Conservation (phyloP, 2,329 filamentous ascomycete species). For the Biscogniauxia sp. region DNA sequence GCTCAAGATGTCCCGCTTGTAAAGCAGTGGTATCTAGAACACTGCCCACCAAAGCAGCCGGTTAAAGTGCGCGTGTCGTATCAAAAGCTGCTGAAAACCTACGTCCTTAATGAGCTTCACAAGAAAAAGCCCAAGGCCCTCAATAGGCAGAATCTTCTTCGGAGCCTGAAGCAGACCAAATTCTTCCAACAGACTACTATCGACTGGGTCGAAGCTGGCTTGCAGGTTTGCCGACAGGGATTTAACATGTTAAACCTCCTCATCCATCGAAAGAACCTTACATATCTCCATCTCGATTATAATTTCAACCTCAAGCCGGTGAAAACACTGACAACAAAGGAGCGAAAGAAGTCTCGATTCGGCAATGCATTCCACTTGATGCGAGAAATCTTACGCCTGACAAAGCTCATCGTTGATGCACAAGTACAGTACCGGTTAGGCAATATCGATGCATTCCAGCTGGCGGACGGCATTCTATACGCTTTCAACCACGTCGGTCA, state of each 20-base stretch:
- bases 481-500: conserved; percentile 99
- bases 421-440: conserved; percentile 97
- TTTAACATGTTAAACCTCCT: conserved; percentile 99
- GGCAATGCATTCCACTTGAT: conserved; percentile 99
- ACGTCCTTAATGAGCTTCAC: conserved; percentile 93
- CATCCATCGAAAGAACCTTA: conserved; percentile 97
- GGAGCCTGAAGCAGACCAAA: conserved; percentile 90
- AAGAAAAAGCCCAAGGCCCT: conserved; percentile 94
- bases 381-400: conserved; percentile 93
- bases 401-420: conserved; percentile 96
- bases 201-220: conserved; percentile 97
- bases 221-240: conserved; percentile 96
- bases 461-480: conserved; percentile 97
- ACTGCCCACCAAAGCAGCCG: conserved; percentile 81
- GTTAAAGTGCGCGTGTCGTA: conserved; percentile 98
- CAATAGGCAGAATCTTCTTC: conserved; percentile 88
- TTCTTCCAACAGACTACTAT: conserved; percentile 99
- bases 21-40: conserved; percentile 98
- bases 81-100: conserved; percentile 95
- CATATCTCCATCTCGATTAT: conserved; percentile 97
- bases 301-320: conserved; percentile 99
- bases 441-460: conserved; percentile 98
- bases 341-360: conserved; percentile 98
- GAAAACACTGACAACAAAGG: conserved; percentile 97
- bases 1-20: conserved; percentile 95